Base-by-base conservation (phyloP, 2,329 filamentous ascomycete species). In the Diaporthe longicolla region DNA sequence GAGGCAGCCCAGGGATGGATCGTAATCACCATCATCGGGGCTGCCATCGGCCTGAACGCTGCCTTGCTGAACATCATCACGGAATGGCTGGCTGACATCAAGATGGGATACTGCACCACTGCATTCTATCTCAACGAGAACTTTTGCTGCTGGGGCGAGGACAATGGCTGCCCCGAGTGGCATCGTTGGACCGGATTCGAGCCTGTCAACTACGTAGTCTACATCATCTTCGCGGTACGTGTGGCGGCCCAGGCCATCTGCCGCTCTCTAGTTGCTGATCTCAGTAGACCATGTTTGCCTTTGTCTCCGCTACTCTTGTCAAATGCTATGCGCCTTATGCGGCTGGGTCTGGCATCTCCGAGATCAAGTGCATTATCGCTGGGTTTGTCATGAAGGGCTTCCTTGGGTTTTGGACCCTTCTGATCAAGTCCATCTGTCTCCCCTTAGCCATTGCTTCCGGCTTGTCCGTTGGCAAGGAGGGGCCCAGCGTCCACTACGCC, bases 301-400 rank as follows among this genome's bases (percentile, higher is more conserved):
- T 93, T 71, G 93, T 93, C 4, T 93, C 95, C 3, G 95, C 95
- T 0, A 92, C 89, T 50, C 87, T 99, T 54, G 97, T 99, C 80
- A 97, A 95, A 82, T 92, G 91, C 1, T 98, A 97, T 83, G 95
- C 97, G 6, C 97, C 97, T 0, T 99, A 99, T 82, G 97, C 97
- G 15, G 97, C 97, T 45, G 97, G 97, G 21, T 98, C 95, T 17
- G 97, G 97, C 54, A 99, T 99, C 74, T 98, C 95, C 17, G 97
- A 99, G 85, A 99, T 99, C 88, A 99, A 99, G 84, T 98, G 95
- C 84, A 98, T 99, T 81, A 98, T 99, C 80, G 97, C 96, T 6
- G 97, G 97, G 4, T 99, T 99, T 82, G 94, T 98, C 66, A 99
- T 99, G 97, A 98, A 98, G 84, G 97, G 95, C 0, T 99, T 99